Evolutionary conservation across 1,284 basidiomycete genomes (phyloP).

Genomic region (Tilletia caries): DNA sequence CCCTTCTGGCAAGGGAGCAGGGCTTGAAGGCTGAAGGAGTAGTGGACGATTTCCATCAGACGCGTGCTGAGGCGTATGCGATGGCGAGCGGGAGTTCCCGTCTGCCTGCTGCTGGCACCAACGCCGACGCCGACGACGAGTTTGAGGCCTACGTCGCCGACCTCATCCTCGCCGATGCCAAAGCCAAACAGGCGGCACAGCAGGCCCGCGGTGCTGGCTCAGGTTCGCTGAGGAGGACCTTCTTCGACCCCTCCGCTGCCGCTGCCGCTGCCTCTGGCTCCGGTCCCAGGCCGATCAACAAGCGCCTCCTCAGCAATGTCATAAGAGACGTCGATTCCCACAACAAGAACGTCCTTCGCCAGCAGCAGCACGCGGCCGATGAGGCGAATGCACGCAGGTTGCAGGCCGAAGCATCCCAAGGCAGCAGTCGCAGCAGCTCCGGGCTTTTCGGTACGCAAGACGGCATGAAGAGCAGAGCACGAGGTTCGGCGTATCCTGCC

Average conservation of each 20-base stretch:
- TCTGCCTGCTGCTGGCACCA: too few relatives aligned
- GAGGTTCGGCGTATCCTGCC: not conserved
- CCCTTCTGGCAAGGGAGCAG: too few relatives aligned
- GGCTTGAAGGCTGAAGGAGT: too few relatives aligned
- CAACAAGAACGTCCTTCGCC: slow-evolving; percentile 28
- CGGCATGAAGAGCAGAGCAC: too few relatives aligned
- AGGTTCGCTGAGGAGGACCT: not conserved
- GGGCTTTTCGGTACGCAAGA: too few relatives aligned
- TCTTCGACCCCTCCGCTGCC: slow-evolving; percentile 10
- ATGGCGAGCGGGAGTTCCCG: too few relatives aligned
- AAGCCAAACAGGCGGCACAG: slow-evolving; percentile 6
- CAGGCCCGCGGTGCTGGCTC: not conserved
- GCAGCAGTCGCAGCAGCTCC: not conserved
- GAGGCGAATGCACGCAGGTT: not conserved
- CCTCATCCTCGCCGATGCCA: slow-evolving; percentile 25
- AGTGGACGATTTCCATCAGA: too few relatives aligned
- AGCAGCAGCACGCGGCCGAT: slow-evolving; percentile 18
- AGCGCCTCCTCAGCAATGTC: slow-evolving; percentile 34
- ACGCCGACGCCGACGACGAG: too few relatives aligned
- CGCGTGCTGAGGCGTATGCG: too few relatives aligned
- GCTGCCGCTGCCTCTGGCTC: not conserved
- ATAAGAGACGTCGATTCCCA: slow-evolving; percentile 40
- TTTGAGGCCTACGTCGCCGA: slow-evolving; percentile 33
- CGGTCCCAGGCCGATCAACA: slow-evolving; percentile 29
- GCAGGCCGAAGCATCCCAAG: not conserved